Base-by-base conservation (phyloP, 768 basidiomycete genomes). In the Suillus americanus region DNA sequence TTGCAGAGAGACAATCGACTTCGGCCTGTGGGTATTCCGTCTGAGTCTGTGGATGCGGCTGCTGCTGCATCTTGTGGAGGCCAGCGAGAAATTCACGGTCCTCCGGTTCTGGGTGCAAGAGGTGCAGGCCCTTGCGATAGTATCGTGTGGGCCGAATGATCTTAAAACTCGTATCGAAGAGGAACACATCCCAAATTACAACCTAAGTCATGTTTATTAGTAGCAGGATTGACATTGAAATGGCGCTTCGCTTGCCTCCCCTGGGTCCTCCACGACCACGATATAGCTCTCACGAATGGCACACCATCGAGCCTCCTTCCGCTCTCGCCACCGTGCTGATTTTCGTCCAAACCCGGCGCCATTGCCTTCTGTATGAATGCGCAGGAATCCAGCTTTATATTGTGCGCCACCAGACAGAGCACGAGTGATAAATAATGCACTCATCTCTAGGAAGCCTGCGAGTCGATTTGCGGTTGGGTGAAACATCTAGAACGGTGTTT, bases 131-230 rank as follows among this genome's bases (percentile, higher is more conserved):
- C 70, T 93, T 90, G 18, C 95, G 88, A 72, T 95, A 95, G 68
- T 91, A 91, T 41, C 97, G 84, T 72, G 86, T 90, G 2, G 97
- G 97, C n/a, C 93, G 86, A 71, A 95, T 88, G 62, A 99, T 94
- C 60, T 83, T 82, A 73, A 99, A 99, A 72, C 95, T 90, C 0
- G 85, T 78, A 73, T 99, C 97, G 60, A 99, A 79, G 46, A 98
- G 82, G 77, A 99, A 97, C 14, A 98, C 95, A 65, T 99, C 97
- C 87, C 91, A 94, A 45, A 97, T 79, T n/a, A 79, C 80, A n/a
- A 90, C 80, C 92, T 96, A 71, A 28, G 40, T 65, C 30, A 45
- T 55, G 28, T 40, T 45, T 30, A 51, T 66, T 38, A 64, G 61
- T 50, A 50, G 53, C 18, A 33, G 37, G 30, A 43, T 3, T 60